These are phyloP conservation scores for Trypanosoma theileri DNA, from an alignment of 208 protist species.

Conservation along the genomic window DNA sequence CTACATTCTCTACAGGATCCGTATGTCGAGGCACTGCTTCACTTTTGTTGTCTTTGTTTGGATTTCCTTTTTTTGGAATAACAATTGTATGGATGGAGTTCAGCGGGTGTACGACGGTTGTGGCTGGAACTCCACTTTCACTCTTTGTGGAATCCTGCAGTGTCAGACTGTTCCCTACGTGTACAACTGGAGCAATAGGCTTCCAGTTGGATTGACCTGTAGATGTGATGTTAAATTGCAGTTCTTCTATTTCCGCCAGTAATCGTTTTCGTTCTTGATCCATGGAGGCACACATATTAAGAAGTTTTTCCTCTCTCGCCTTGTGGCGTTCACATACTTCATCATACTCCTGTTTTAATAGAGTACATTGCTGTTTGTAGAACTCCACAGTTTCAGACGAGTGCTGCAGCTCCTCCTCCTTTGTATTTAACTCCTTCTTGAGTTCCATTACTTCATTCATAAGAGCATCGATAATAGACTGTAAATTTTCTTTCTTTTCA, in stretches of 20 bases:
- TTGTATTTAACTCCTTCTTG: constrained; percentile 29
- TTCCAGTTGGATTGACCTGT: not conserved
- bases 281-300: constrained; percentile 14
- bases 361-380: constrained; percentile 27
- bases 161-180: not conserved
- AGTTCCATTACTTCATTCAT: constrained; percentile 41
- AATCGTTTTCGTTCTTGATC: constrained; percentile 26
- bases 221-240: not conserved
- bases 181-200: not conserved
- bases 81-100: not conserved
- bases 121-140: not conserved
- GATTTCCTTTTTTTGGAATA: not conserved
- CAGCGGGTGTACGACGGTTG: no score
- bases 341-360: constrained; percentile 20
- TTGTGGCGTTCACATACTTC: constrained; percentile 1
- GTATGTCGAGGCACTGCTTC: no score
- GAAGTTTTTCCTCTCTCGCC: constrained; percentile 6
- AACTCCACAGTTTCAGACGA: constrained; percentile 31
- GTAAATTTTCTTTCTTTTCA: constrained; percentile 25
- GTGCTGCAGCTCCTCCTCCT: constrained; percentile 39
- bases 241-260: constrained; percentile 17
- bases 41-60: no score
- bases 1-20: no score
- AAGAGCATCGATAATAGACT: constrained; percentile 31
- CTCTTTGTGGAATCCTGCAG: not conserved